Evolutionary conservation across 1,139 yeast species (phyloP).

Genomic region (Williopsis jadinii): DNA sequence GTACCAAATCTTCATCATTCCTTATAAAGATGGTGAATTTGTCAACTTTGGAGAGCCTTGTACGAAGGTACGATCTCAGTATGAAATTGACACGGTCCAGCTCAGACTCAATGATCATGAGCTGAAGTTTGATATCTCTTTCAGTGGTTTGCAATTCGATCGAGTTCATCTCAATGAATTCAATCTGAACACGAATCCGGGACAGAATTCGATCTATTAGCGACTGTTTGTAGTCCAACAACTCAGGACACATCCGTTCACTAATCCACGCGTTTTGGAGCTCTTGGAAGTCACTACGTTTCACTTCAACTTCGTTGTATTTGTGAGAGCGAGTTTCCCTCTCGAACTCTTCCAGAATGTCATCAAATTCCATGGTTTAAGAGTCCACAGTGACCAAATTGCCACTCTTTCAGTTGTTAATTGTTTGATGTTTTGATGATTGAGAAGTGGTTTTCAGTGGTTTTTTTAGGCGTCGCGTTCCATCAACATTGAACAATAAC

Average conservation of each 20-base stretch:
- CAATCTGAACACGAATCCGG: conserved; percentile 64
- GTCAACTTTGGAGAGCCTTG: conserved; percentile 67
- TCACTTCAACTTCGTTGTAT: conserved; percentile 19
- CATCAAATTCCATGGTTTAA: conserved; percentile 41
- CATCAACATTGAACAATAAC: neutral
- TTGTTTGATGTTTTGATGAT: too few relatives aligned
- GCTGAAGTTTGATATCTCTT: conserved; percentile 66
- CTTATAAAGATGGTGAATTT: conserved; percentile 51
- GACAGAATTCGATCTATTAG: conserved; percentile 51
- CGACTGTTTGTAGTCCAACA: conserved; percentile 61
- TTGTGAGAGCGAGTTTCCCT: conserved; percentile 17
- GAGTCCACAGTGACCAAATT: neutral
- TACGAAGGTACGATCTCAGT: conserved; percentile 70
- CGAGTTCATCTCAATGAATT: conserved; percentile 55
- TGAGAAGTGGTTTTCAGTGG: too few relatives aligned
- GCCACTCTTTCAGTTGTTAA: too few relatives aligned
- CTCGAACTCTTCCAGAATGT: conserved; percentile 61
- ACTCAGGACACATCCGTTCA: conserved; percentile 81
- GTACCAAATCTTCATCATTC: conserved; percentile 18
- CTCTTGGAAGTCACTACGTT: conserved; percentile 30
- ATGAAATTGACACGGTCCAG: conserved; percentile 80
- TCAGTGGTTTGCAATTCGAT: conserved; percentile 43
- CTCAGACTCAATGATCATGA: conserved; percentile 86
- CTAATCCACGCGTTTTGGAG: conserved; percentile 70
- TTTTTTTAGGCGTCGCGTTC: too few relatives aligned